These are phyloP conservation scores for Tolypocladium sp. DNA, from an alignment of 2,329 filamentous ascomycete genomes.

Conservation along the genomic window DNA sequence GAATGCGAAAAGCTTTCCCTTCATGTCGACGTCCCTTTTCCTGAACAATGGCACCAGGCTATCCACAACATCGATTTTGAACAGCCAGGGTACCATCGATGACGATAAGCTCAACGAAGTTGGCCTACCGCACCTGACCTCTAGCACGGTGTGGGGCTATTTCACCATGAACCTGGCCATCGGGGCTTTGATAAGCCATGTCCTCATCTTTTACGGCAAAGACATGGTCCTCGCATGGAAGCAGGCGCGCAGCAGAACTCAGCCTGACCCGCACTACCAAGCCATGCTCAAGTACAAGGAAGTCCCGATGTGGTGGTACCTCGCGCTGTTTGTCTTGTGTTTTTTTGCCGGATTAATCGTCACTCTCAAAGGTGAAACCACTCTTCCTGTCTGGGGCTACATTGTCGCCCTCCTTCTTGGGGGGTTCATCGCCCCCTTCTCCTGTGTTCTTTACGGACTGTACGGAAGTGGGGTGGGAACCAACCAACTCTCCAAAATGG, in stretches of 20 bases:
- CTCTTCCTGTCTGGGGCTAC: constrained; percentile 22
- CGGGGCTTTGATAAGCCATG: constrained; percentile 10
- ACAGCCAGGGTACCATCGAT: constrained; percentile 14
- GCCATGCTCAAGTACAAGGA: constrained; percentile 31
- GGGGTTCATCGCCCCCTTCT: constrained; percentile 24
- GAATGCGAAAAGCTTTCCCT: constrained; percentile 20
- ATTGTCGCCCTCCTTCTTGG: constrained; percentile 19
- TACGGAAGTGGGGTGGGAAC: constrained; percentile 10
- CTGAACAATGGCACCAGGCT: constrained; percentile 14
- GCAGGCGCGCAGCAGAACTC: constrained; percentile 8
- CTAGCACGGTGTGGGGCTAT: constrained; percentile 16
- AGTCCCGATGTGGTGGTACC: constrained; percentile 22
- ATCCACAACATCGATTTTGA: constrained; percentile 11
- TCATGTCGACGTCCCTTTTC: constrained; percentile 21
- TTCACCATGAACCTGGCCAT: constrained; percentile 20
- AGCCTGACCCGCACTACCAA: constrained; percentile 29
- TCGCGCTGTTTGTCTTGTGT: constrained; percentile 14
- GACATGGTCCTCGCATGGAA: constrained; percentile 9
- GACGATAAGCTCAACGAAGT: constrained; percentile 12
- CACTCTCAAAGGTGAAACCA: constrained; percentile 20
- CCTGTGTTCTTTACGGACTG: constrained; percentile 17
- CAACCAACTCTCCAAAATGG: constrained; percentile 26
- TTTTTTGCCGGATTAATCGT: constrained; percentile 21
- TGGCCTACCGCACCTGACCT: constrained; percentile 17
- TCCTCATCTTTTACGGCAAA: constrained; percentile 10